Percentiles rank a stretch among this genome's conserved stretches.
Conservation (phyloP, 164 flowering plant species). For the Stephania yunnanensis region DNA sequence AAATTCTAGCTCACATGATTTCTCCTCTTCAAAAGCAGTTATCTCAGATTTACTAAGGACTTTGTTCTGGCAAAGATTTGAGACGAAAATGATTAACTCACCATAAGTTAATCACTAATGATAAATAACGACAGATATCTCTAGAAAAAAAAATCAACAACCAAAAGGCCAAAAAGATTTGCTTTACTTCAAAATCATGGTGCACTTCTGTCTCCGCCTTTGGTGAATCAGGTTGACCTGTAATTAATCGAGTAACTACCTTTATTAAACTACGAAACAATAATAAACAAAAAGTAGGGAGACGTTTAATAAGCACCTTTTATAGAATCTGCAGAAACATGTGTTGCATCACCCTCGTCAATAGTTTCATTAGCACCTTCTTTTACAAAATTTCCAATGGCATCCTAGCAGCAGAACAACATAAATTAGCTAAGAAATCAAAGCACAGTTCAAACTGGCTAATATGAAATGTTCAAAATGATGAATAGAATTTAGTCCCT, state of each 20-base stretch:
- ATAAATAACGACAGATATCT: neutral
- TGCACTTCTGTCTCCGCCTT: conserved; percentile 14
- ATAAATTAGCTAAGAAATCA: neutral
- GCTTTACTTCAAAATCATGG: conserved; percentile 28
- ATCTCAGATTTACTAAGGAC: conserved; percentile 13
- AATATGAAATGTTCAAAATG: neutral
- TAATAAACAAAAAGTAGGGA: neutral
- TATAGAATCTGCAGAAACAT: conserved; percentile 5
- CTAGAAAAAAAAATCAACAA: neutral
- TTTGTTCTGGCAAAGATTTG: conserved; percentile 25
- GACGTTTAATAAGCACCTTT: neutral
- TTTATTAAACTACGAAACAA: neutral
- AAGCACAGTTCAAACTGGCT: conserved; percentile 1
- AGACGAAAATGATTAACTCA: neutral
- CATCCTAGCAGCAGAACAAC: conserved; percentile 31
- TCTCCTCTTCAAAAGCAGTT: conserved; percentile 38
- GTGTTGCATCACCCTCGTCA: conserved; percentile 5
- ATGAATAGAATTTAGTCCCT: neutral
- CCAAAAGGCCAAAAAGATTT: conserved; percentile 7
- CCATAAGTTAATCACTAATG: neutral
- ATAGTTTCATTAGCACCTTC: conserved; percentile 25
- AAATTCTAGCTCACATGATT: conserved; percentile 59
- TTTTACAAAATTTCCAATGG: conserved; percentile 15
- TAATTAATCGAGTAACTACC: neutral
- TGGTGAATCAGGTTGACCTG: conserved; percentile 28